Conservation (phyloP, 495 filamentous ascomycete species). For the Trichoderma reesei region DNA sequence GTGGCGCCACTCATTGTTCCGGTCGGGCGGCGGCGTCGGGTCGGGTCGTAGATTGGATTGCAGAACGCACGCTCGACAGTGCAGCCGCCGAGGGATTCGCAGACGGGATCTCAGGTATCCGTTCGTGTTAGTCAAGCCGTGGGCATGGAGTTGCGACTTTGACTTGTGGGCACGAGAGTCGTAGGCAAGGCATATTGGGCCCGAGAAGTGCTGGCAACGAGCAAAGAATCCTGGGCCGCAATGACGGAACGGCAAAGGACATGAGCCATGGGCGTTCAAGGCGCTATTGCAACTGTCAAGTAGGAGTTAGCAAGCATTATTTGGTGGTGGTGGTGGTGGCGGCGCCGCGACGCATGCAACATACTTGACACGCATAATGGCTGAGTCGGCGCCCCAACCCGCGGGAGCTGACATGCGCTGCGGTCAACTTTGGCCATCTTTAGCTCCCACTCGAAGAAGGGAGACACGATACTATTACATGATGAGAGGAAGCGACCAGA, state of each 20-base stretch:
- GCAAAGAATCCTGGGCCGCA: too few relatives aligned
- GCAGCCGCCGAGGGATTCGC: too few relatives aligned
- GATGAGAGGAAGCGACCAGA: background rate
- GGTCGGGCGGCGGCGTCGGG: constrained; percentile 3
- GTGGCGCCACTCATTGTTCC: constrained; percentile 5
- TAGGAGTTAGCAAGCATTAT: background rate
- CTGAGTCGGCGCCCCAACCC: background rate
- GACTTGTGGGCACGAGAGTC: too few relatives aligned
- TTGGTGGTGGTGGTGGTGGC: background rate
- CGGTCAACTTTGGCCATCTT: background rate
- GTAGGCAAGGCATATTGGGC: too few relatives aligned
- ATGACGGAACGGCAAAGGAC: background rate
- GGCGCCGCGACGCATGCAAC: background rate
- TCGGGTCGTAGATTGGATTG: background rate
- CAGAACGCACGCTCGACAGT: background rate
- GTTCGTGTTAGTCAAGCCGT: too few relatives aligned
- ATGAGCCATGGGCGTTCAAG: background rate
- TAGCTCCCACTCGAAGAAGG: background rate
- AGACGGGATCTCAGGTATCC: too few relatives aligned
- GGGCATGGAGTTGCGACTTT: too few relatives aligned
- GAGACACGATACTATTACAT: background rate
- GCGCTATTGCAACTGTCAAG: background rate
- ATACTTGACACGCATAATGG: background rate
- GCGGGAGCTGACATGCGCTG: background rate
- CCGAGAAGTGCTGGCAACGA: too few relatives aligned